Evolutionary conservation across 345 rosid genomes (phyloP).

Genomic region (Hypericum androsaemum): DNA sequence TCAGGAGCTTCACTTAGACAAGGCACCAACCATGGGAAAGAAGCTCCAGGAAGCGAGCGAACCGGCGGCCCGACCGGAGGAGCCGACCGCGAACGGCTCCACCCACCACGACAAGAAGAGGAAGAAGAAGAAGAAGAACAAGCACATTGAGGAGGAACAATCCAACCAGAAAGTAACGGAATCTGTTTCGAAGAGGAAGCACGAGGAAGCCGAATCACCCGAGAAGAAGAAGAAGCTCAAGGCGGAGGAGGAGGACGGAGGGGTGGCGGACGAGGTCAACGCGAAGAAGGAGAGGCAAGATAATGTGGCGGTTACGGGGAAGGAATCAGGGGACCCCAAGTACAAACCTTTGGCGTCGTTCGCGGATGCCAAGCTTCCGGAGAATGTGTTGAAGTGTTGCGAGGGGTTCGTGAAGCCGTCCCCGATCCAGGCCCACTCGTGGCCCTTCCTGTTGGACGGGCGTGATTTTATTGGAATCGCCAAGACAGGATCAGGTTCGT

Average conservation of each 20-base stretch:
- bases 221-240: constrained; percentile 7
- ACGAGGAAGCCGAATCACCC: constrained; percentile 12
- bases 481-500: constrained; percentile 78
- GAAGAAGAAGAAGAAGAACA: constrained; percentile 20
- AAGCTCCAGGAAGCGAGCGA: constrained; percentile 24
- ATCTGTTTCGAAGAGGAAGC: constrained; percentile 18
- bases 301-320: constrained; percentile 51
- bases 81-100: not conserved
- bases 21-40: constrained; percentile 25
- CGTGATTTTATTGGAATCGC: constrained; percentile 97
- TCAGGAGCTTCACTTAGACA: too few species aligned
- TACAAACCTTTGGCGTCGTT: constrained; percentile 51
- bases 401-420: constrained; percentile 68
- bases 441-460: constrained; percentile 85
- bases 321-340: constrained; percentile 45
- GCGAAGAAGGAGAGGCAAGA: constrained; percentile 24
- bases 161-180: constrained; percentile 27
- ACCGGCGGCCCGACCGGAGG: constrained; percentile 9
- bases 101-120: not conserved
- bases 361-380: constrained; percentile 49
- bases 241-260: constrained; percentile 8
- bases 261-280: constrained; percentile 9
- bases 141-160: constrained; percentile 22
- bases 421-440: constrained; percentile 80
- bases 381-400: constrained; percentile 64